A percentile compares a stretch with the other conserved stretches of the same genome.
phyloP scores from a whole-genome alignment of 2,329 filamentous ascomycete species.

The Colletotrichum zoysiae region DNA sequence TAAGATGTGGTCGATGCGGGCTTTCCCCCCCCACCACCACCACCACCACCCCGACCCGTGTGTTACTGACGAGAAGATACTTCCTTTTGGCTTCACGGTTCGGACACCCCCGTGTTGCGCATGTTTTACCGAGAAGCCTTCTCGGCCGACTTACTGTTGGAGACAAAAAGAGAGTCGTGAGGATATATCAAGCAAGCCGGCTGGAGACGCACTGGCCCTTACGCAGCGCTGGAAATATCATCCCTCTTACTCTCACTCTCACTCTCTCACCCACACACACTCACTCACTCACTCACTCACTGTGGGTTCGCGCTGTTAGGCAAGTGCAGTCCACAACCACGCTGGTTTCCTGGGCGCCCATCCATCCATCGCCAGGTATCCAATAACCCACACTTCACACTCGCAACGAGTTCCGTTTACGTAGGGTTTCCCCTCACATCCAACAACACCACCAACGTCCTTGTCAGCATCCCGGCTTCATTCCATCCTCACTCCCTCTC shows the following conservation, averaged over 20 bases:
- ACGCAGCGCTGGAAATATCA: neutral
- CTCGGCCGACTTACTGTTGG: neutral
- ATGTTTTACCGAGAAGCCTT: neutral
- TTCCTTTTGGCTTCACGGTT: neutral
- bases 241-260: neutral
- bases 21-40: neutral
- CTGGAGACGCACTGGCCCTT: neutral
- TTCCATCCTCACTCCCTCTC: neutral
- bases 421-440: constrained; percentile 5
- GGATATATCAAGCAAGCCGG: neutral
- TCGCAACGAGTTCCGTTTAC: constrained; percentile 4
- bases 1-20: neutral
- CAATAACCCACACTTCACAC: constrained; percentile 6
- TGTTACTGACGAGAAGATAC: neutral
- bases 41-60: neutral
- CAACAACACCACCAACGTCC: neutral
- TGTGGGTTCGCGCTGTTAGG: neutral
- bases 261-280: neutral
- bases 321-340: neutral
- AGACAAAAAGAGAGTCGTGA: neutral
- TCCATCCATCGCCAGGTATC: neutral
- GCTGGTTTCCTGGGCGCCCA: neutral
- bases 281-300: neutral
- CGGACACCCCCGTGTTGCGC: neutral
- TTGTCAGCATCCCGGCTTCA: neutral